Evolutionary conservation across 129 eudicot species (phyloP).

Genomic region (Saposhnikovia divaricata): DNA sequence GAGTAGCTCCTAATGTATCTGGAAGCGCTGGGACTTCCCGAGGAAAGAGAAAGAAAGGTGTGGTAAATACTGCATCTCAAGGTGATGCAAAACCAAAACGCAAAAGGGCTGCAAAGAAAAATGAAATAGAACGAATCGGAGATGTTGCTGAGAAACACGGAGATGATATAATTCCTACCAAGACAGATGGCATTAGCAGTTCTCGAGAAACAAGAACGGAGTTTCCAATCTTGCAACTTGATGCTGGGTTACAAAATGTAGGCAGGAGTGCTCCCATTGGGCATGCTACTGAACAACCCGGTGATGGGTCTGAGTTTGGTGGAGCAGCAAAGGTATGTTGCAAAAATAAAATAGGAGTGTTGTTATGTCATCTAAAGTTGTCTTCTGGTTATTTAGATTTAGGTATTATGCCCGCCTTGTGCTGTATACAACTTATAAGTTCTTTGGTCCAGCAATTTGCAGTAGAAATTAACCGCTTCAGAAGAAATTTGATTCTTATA

Average conservation of each 20-base stretch:
- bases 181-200: slow-evolving; percentile 5
- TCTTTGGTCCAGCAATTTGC: neutral
- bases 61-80: slow-evolving; percentile 2
- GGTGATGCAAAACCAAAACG: slow-evolving; percentile 11
- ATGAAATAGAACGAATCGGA: slow-evolving; percentile 3
- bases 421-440: neutral
- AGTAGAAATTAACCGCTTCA: neutral
- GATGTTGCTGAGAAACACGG: neutral
- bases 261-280: slow-evolving; percentile 9
- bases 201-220: neutral
- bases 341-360: neutral
- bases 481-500: neutral
- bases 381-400: neutral
- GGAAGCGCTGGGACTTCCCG: neutral
- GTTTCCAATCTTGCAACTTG: neutral
- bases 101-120: slow-evolving; percentile 1
- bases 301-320: neutral
- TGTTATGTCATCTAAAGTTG: neutral
- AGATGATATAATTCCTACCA: neutral
- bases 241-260: neutral
- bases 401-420: neutral
- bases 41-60: slow-evolving; percentile 5
- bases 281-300: slow-evolving; percentile 4
- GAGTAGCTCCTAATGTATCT: neutral
- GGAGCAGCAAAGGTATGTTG: slow-evolving; percentile 16